Evolutionary conservation across 2,329 filamentous ascomycete genomes (phyloP).

Genomic region (Penicillium sp.): DNA sequence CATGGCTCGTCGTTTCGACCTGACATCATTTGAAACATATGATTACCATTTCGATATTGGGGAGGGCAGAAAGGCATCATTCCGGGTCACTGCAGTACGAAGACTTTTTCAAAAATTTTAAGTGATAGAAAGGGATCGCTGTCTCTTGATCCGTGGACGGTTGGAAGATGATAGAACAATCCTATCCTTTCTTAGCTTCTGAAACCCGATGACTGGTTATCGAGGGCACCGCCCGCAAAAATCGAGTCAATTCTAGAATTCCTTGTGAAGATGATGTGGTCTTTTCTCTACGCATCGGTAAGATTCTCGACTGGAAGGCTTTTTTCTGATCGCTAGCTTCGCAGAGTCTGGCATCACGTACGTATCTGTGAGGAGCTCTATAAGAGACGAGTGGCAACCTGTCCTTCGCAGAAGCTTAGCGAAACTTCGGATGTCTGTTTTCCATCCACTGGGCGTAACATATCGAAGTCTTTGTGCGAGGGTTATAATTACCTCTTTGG

Average conservation of each 20-base stretch:
- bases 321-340: background rate
- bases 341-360: slow-evolving; percentile 33
- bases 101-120: too few species aligned
- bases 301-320: background rate
- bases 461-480: slow-evolving; percentile 33
- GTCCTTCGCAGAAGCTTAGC: slow-evolving; percentile 32
- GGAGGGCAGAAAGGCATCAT: too few species aligned
- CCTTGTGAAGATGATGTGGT: background rate
- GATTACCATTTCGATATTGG: too few species aligned
- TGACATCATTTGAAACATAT: too few species aligned
- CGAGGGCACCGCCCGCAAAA: background rate
- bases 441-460: slow-evolving; percentile 35
- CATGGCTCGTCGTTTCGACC: too few species aligned
- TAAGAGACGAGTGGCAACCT: slow-evolving; percentile 32
- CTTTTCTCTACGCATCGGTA: background rate
- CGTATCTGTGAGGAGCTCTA: slow-evolving; percentile 37
- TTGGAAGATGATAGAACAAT: too few species aligned
- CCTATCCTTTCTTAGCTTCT: background rate
- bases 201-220: background rate
- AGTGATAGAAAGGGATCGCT: too few species aligned
- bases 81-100: too few species aligned
- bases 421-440: slow-evolving; percentile 44
- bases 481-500: slow-evolving; percentile 17
- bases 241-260: background rate
- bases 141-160: too few species aligned